Evolutionary conservation across 1,139 yeast genomes (phyloP), one percentile per base, ranked within the genome.

Genomic region (Kodamaea alishanica): DNA sequence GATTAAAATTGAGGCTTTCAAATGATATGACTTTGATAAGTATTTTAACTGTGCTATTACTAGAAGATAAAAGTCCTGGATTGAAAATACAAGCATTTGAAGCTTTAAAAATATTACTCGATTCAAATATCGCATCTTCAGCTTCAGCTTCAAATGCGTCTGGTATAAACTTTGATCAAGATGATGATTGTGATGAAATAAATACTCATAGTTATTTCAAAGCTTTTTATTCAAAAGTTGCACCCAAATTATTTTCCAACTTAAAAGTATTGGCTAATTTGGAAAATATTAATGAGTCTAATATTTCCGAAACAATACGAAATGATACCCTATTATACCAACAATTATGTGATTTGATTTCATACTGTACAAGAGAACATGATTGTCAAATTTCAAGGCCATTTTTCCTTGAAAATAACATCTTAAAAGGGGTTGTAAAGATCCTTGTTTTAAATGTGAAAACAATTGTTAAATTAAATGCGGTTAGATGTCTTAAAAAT

Each of bases 11-110:
- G 28, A 63, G 59, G 35, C 60, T 73, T 30, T 71, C 76, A 6
- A 74, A 72, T 47, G 87, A 83, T 52, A 77, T 81, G 77, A 73
- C 84, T 0, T 60, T 87, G 37, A 64, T 85, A 28, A 60, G 70
- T 9, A 75, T 84, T 6, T 62, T 90, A 33, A 73, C 86, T 1
- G 73, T 78, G 33, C 70, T 89, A 25, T 60, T 90, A 23, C 61
- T 82, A 3, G 70, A 73, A 23, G 95, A 86, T 44, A 66, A 70
- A 28, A 80, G 82, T 47, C 74, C 83, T 6, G 95, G 95, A 0
- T 63, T 89, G 36, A 82, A 85, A 54, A 77, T 84, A 5, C 97
- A 89, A 57, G 85, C 92, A 1, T 79, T 78, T 45, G 96, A 89
- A 60, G 95, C 96, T 0, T 63, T 90, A 35, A 81, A 81, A 52